Base-by-base conservation (phyloP, 208 protist genomes). In the Trypanosoma theileri region DNA sequence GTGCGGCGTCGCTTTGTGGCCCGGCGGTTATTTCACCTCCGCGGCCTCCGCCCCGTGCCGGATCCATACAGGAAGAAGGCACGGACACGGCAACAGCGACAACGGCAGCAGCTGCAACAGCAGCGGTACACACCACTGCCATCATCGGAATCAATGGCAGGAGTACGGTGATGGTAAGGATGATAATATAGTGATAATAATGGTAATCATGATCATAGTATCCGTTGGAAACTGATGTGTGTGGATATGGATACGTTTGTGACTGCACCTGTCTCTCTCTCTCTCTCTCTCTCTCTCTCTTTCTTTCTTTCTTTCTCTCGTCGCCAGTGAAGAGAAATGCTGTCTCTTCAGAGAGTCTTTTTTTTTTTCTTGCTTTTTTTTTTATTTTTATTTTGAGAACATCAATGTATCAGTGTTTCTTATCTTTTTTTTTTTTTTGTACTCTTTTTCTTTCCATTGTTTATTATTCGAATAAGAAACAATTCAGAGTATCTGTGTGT, bases 1-100 rank as follows among this genome's bases (percentile, higher is more conserved):
- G 60, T 66, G 48, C 59, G 62, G 22, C 59, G 59, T 10, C 48
- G 69, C 6, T 75, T 69, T 57, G 50, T 69, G 9, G 70, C 61
- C 8, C 70, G 61, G 7, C 70, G 70, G 11, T 17, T 75, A 24
- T 58, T 69, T 57, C 53, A 75, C 42, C 22, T 31, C 46, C 68
- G 55, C 19, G 62, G 70, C 7, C 62, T 66, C 11, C 59, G 70
- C 17, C 28, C 31, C 8, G 70, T 69, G 10, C 70, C 61, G 19
- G 51, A 75, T 48, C 70, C 70, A 42, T 68, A 75, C 19, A 1
- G 28, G 3, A 59, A 61, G 45, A 70, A 59, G 42, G 35, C 8
- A 26, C 59, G 59, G 28, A 22, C 17, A 50, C 19, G 53, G 12
- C 50, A 59, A 35, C 51, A 57, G 21, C 26, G 26, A 48, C 7